A percentile compares a stretch with the other conserved stretches of the same genome.
Conservation (phyloP, 2,329 filamentous ascomycete species). For the Fusarium setosum region DNA sequence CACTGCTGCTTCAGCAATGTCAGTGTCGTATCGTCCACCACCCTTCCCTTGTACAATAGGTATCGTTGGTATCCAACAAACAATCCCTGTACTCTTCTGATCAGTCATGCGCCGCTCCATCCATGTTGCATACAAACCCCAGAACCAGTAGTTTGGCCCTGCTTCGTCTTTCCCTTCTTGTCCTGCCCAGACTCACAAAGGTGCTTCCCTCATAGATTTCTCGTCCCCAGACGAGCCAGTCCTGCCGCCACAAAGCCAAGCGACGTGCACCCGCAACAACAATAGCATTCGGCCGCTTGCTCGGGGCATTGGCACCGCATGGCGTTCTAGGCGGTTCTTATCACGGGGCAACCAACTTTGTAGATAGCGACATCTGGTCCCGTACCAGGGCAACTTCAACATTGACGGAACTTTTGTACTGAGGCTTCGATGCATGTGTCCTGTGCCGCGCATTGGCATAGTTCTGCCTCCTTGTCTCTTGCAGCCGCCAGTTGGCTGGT, state of each 20-base stretch:
- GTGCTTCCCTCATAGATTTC: conserved; percentile 17
- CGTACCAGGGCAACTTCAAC: conserved; percentile 8
- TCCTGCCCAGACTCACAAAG: conserved; percentile 33
- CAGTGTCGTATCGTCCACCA: background rate
- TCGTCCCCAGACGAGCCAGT: background rate
- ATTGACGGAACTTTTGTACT: conserved; percentile 28
- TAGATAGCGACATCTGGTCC: conserved; percentile 10
- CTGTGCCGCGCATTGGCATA: background rate
- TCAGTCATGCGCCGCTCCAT: background rate
- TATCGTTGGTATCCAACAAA: background rate
- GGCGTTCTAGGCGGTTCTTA: conserved; percentile 29
- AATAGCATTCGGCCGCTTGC: conserved; percentile 4
- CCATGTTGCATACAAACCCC: background rate
- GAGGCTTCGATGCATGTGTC: background rate
- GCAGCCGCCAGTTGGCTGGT: conserved; percentile 10
- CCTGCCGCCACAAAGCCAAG: conserved; percentile 17
- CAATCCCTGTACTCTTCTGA: background rate
- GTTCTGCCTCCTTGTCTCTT: background rate
- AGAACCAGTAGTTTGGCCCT: background rate
- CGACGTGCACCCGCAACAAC: conserved; percentile 10
- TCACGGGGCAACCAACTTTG: conserved; percentile 18
- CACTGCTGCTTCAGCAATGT: background rate
- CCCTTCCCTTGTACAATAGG: background rate
- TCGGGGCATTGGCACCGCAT: conserved; percentile 24
- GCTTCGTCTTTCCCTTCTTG: no score